phyloP scores from a whole-genome alignment of 1,284 basidiomycete genomes.

The Puccinia coronata region DNA sequence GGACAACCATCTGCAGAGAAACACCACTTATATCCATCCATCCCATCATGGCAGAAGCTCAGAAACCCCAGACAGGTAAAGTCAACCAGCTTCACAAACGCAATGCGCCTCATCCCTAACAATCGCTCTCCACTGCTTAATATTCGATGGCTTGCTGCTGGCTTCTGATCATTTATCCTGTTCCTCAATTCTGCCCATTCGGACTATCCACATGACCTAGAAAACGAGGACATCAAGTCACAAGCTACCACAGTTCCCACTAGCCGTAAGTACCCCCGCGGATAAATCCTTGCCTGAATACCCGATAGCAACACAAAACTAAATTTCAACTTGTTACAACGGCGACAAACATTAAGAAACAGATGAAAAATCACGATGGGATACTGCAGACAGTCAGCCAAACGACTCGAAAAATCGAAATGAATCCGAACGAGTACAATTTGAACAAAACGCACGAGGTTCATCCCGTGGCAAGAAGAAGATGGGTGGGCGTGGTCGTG shows the following conservation, averaged over 20 bases:
- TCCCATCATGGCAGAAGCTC: not conserved
- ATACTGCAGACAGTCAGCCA: not conserved
- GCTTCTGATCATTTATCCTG: too few species aligned
- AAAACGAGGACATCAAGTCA: not conserved
- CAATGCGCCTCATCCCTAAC: not conserved
- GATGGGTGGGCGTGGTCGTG: conserved; percentile 13
- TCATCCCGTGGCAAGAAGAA: not conserved
- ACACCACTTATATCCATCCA: too few species aligned
- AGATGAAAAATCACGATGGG: not conserved
- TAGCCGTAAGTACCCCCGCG: not conserved
- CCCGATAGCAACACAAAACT: not conserved
- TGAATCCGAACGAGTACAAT: not conserved
- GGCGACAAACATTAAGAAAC: not conserved
- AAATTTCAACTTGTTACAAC: not conserved
- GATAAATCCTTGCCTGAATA: not conserved
- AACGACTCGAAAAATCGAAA: not conserved
- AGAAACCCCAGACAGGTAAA: not conserved
- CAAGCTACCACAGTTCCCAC: not conserved
- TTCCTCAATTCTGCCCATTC: too few species aligned
- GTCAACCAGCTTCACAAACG: not conserved
- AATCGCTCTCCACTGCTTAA: too few species aligned
- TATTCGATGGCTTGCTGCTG: too few species aligned
- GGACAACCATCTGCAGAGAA: too few species aligned
- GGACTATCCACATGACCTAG: not conserved
- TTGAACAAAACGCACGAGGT: not conserved